These are phyloP conservation scores for Sporobolomyces phaffii DNA, from an alignment of 768 basidiomycete species.

Conservation along the genomic window DNA sequence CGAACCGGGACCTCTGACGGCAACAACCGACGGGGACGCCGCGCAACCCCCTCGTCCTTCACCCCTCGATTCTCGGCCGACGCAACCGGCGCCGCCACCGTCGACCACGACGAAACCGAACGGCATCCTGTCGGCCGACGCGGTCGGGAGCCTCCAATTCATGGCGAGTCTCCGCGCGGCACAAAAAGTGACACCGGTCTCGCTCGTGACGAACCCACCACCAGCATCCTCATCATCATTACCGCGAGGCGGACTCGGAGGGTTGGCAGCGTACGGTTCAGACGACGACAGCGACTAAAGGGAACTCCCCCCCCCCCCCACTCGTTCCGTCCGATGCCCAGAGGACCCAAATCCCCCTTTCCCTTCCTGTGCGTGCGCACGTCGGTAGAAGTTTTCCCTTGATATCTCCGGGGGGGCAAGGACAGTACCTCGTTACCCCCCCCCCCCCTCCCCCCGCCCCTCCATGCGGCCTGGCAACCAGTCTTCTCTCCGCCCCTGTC, in stretches of 20 bases:
- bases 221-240: too few relatives aligned
- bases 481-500: too few relatives aligned
- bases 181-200: slow-evolving; percentile 49
- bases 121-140: slow-evolving; percentile 75
- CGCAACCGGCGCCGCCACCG: too few relatives aligned
- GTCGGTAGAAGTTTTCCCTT: not conserved
- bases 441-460: too few relatives aligned
- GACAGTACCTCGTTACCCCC: too few relatives aligned
- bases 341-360: too few relatives aligned
- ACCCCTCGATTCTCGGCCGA: slow-evolving; percentile 44
- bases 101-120: too few relatives aligned
- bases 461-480: too few relatives aligned
- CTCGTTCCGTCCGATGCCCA: too few relatives aligned
- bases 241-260: slow-evolving; percentile 29
- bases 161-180: slow-evolving; percentile 82
- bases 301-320: not conserved
- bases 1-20: slow-evolving; percentile 23
- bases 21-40: too few relatives aligned
- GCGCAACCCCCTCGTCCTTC: slow-evolving; percentile 29
- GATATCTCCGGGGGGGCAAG: too few relatives aligned
- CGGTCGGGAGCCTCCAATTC: slow-evolving; percentile 81
- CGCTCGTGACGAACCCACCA: slow-evolving; percentile 44
- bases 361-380: too few relatives aligned
- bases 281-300: slow-evolving; percentile 27
- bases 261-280: slow-evolving; percentile 35